Evolutionary conservation across 257 asterid genomes (phyloP), one percentile per base, ranked within the genome.

Genomic region (Gentiana macrophylla): DNA sequence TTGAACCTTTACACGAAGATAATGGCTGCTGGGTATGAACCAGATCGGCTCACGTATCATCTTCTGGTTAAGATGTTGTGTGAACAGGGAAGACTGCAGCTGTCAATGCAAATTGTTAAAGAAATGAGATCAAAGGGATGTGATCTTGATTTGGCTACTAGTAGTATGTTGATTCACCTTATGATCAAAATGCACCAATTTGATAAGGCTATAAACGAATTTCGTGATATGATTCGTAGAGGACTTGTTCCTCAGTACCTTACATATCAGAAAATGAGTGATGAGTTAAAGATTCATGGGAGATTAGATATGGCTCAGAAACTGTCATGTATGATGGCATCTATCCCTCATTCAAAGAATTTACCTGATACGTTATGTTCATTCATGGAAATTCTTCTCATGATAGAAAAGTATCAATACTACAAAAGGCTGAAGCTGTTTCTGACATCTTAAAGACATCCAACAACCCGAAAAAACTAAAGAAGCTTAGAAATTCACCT

Each of bases 191-290:
- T 73, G 80, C 71, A 65, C 35, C 74, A 72, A 36, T 74, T 78
- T 33, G 76, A 83, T 46, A 83, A 73, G 70, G 94, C 95, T 63
- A 65, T 80, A 63, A 52, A 48, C 12, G 91, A 79, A 74, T 89
- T 84, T 62, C 69, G 70, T 67, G 95, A 84, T 67, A 78, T 89
- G 87, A 68, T 86, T 52, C 81, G 87, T 56, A 84, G 93, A 66
- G 97, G 97, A 46, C 64, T 86, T 67, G 83, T 79, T 57, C 97
- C 97, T 55, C 97, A 84, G 66, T 74, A 84, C 62, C 79, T 89
- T 35, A 86, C 97, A 2, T 89, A 86, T 61, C 70, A 64, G 77
- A 84, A 68, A 62, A 64, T 86, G 70, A 56, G 63, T 1, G 66
- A 64, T 12, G 83, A 81, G 53, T 66, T 86, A 33, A 77, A 75